Base-by-base conservation (phyloP, 495 filamentous ascomycete genomes). In the Thermochaetoides thermophila region DNA sequence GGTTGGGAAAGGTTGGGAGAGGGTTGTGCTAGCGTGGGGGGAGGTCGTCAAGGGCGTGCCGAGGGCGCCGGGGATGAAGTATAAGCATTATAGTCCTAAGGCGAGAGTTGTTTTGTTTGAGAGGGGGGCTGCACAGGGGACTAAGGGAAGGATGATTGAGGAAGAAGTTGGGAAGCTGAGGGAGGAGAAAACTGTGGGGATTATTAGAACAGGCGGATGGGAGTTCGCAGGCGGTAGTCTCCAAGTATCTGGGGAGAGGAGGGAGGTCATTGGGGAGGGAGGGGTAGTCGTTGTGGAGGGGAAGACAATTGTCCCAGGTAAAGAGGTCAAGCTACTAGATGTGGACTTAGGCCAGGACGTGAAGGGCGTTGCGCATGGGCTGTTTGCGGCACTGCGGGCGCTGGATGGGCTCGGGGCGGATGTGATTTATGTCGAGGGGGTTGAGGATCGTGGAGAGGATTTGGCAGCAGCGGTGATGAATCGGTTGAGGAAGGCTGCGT, bases 391-490 rank as follows among this genome's bases (percentile, higher is more conserved):
- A 5, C 61, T 99, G 32, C 66, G 89, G 26, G 81, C 81, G 40
- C 69, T 99, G 35, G 89, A 97, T 54, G 66, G 73, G 40, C 59
- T 71, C 31, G 67, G 73, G 22, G 83, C 84, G 7, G 77, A 87
- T 55, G 66, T 82, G 6, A 96, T 99, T 38, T 79, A 83, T 45
- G 83, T 96, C 4, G 89, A 99, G 52, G 86, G 87, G 7, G 79
- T 94, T 26, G 61, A 71, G 22, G 86, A 89, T 44, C n/a, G n/a
- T n/a, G 72, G 80, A 25, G 77, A 76, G 23, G 78, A 83, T 47
- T 73, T 86, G 35, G 83, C 84, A n/a, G 80, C 84, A 12, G 91
- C 89, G 7, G 75, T 97, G 27, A 96, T 97, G 91, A 97, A 97
- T 49, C 65, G 87, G 42, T 58, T 96, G 6, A 63, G 89, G 29